Conservation (phyloP, 331 rosid genomes). For the Saraca asoca region DNA sequence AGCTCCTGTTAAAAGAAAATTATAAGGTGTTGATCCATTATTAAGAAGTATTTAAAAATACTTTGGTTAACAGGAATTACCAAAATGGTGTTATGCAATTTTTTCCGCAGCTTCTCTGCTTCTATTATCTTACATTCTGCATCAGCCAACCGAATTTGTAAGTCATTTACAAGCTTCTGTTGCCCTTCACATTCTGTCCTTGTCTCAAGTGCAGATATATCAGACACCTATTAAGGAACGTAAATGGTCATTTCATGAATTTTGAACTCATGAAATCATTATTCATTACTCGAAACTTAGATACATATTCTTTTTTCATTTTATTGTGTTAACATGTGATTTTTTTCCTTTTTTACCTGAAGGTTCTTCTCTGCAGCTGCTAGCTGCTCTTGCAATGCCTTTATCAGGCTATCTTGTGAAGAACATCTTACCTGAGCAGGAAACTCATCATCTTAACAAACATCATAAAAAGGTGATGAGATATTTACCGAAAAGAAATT, state of each 20-base stretch:
- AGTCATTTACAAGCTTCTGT: conserved; percentile 63
- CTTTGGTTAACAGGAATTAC: conserved; percentile 46
- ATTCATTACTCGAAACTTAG: conserved; percentile 5
- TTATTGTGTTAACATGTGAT: no score
- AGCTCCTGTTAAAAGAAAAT: conserved; percentile 60
- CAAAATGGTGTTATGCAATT: conserved; percentile 90
- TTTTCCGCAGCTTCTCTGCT: conserved; percentile 88
- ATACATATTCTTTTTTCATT: neutral
- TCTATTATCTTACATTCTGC: conserved; percentile 77
- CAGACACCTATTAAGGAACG: conserved; percentile 63
- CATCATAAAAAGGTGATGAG: conserved; percentile 10
- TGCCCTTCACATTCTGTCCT: conserved; percentile 76
- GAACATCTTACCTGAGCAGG: conserved; percentile 67
- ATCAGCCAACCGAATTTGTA: conserved; percentile 68
- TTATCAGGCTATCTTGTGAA: conserved; percentile 61
- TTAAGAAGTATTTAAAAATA: neutral
- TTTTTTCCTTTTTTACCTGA: conserved; percentile 52
- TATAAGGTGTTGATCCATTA: conserved; percentile 6
- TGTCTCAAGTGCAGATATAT: conserved; percentile 69
- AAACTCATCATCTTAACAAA: conserved; percentile 23
- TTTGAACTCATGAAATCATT: neutral
- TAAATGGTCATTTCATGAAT: conserved; percentile 17
- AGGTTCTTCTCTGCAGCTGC: conserved; percentile 65
- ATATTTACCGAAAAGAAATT: conserved; percentile 23
- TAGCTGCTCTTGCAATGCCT: conserved; percentile 59